Evolutionary conservation across 1,284 basidiomycete genomes (phyloP).

Genomic region (Afroboletus lepidellus): DNA sequence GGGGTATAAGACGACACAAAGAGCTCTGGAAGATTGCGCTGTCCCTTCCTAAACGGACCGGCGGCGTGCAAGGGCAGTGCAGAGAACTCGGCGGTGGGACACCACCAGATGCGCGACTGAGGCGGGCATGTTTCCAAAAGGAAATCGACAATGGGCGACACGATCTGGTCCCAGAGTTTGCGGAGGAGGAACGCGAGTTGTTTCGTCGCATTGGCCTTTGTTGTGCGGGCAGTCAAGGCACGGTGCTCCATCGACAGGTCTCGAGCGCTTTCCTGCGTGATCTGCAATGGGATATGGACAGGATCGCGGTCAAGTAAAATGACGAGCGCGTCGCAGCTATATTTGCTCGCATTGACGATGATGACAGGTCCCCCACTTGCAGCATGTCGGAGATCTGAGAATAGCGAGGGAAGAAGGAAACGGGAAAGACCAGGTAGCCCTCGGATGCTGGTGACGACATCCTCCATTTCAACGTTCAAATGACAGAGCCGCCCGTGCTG

Average conservation of each 20-base stretch:
- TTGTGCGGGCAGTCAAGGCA: not conserved
- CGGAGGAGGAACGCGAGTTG: not conserved
- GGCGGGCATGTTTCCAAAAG: not conserved
- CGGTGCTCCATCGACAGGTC: not conserved
- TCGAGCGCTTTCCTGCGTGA: not conserved
- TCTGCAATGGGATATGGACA: not conserved
- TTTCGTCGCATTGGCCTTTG: not conserved
- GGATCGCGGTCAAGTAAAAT: not conserved
- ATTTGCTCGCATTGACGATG: not conserved
- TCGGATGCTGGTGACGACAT: not conserved
- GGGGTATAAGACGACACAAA: not conserved
- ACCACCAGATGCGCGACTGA: not conserved
- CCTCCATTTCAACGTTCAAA: not conserved
- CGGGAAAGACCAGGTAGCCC: not conserved
- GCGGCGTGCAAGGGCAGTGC: not conserved
- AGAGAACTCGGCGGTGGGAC: not conserved
- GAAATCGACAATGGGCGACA: not conserved
- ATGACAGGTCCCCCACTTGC: not conserved
- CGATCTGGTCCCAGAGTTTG: not conserved
- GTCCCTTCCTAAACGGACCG: not conserved
- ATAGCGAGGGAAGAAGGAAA: not conserved
- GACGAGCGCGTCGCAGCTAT: not conserved
- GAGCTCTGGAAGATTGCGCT: not conserved
- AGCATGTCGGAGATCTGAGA: not conserved
- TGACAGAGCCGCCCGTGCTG: not conserved